Base-by-base conservation (phyloP, 495 filamentous ascomycete species). In the Podospora bellae-mahoneyi region DNA sequence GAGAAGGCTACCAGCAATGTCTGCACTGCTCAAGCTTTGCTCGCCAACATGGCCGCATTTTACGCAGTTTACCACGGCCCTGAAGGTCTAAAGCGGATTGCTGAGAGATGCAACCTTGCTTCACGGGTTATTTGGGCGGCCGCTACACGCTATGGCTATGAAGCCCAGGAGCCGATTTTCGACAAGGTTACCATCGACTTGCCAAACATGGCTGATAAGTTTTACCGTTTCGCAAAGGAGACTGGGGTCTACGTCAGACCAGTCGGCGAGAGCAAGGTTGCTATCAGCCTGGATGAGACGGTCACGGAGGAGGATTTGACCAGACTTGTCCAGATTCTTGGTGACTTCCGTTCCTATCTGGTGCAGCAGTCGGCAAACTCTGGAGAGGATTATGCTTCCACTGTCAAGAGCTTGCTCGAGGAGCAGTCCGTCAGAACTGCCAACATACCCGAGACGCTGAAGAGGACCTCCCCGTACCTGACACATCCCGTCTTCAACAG, bases 1-100 rank as follows among this genome's bases (percentile, higher is more conserved):
- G 95, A 99, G 79, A 99, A 99, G 85, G 95, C 95, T 2, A 99
- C 95, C 5, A 97, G 93, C 83, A 99, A 99, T 78, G 96, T 99
- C 67, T 99, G 95, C 80, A 99, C 95, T 23, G 95, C 95, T 6
- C 95, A 99, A 77, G 95, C 95, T 9, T 78, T 99, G 19, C 84
- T 98, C 39, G 95, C 95, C 20, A 99, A 99, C 78, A 97, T 98
- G 92, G 96, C 88, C 72, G 92, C 95, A 62, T 91, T 99, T 80
- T 99, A 97, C 78, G 95, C 93, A n/a, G 86, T 98, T 53, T 99
- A 98, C 76, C 95, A 99, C 75, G 95, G 95, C 2, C 95, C 95
- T 2, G 73, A 86, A 44, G 96, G 96, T 16, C 83, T 99, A 60
- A 92, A 88, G 80, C 85, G 85, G 19, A 98, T 98, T 72, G 95